A percentile compares a stretch with the other conserved stretches of the same genome.
These are phyloP conservation scores for Caryopteris hybrid DNA, from an alignment of 305 asterid genomes.

Conservation along the genomic window DNA sequence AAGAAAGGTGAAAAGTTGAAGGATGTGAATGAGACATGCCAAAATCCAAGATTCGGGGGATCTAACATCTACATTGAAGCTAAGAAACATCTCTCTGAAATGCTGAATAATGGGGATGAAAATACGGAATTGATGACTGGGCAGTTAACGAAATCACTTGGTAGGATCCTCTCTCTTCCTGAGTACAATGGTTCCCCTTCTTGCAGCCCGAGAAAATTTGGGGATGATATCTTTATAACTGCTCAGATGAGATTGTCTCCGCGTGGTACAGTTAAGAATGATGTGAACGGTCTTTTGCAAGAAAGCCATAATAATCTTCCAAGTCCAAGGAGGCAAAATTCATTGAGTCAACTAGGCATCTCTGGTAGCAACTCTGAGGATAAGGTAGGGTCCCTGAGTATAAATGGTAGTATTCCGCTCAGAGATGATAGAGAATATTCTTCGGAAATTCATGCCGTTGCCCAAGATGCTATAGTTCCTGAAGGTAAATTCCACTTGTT, in stretches of 20 bases:
- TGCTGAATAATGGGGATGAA: slow-evolving; percentile 54
- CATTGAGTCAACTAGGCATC: slow-evolving; percentile 29
- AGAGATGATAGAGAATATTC: slow-evolving; percentile 26
- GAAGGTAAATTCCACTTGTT: slow-evolving; percentile 39
- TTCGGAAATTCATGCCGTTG: slow-evolving; percentile 24
- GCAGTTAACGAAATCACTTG: slow-evolving; percentile 58
- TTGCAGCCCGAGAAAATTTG: slow-evolving; percentile 56
- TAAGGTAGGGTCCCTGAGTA: slow-evolving; percentile 28
- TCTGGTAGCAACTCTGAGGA: slow-evolving; percentile 26
- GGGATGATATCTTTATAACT: slow-evolving; percentile 39
- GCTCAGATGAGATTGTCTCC: slow-evolving; percentile 48
- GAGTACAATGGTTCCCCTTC: slow-evolving; percentile 58
- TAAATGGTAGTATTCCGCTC: slow-evolving; percentile 14
- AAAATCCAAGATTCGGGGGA: slow-evolving; percentile 33
- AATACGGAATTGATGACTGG: slow-evolving; percentile 31
- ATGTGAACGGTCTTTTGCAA: slow-evolving; percentile 26
- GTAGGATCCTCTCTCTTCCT: slow-evolving; percentile 72
- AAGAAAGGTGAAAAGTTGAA: slow-evolving; percentile 48
- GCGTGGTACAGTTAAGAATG: slow-evolving; percentile 24
- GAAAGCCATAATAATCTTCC: slow-evolving; percentile 30
- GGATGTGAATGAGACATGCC: slow-evolving; percentile 32
- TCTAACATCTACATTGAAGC: slow-evolving; percentile 80
- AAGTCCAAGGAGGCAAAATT: slow-evolving; percentile 33
- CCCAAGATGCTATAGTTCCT: slow-evolving; percentile 18
- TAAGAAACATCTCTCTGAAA: slow-evolving; percentile 84